These are phyloP conservation scores for Malassezia japonica DNA, from an alignment of 1,284 basidiomycete genomes.

Conservation along the genomic window DNA sequence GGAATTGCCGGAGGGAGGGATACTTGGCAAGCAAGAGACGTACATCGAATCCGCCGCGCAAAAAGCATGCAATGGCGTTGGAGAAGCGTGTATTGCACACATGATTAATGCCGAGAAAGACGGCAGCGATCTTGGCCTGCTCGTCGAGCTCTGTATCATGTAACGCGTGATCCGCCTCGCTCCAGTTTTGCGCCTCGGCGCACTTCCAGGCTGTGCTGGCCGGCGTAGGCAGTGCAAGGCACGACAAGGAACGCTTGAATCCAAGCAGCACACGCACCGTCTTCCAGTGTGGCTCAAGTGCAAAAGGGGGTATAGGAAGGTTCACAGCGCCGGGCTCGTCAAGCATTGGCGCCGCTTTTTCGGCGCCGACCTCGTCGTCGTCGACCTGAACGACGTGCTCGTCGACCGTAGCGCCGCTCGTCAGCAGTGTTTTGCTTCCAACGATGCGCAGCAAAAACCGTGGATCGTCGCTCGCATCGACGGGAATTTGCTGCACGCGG, in stretches of 20 bases:
- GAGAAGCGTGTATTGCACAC: conserved; percentile 22
- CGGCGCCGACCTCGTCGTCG: too few relatives aligned
- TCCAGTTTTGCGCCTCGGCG: background rate
- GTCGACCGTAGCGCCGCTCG: too few relatives aligned
- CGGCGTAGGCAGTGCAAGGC: background rate
- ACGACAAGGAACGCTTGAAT: background rate
- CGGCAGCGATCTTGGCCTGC: background rate
- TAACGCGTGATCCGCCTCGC: background rate
- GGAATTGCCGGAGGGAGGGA: conserved; percentile 8
- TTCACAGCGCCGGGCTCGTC: too few relatives aligned
- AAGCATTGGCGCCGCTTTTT: too few relatives aligned
- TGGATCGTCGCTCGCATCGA: conserved; percentile 25
- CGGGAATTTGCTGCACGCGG: conserved; percentile 21
- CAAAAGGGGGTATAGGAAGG: background rate
- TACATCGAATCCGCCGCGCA: conserved; percentile 20
- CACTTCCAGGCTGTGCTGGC: background rate
- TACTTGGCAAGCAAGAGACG: conserved; percentile 22
- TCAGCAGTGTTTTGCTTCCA: background rate
- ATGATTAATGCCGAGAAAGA: conserved; percentile 19
- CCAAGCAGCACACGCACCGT: conserved; percentile 1
- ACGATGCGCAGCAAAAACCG: conserved; percentile 21
- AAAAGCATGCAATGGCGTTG: conserved; percentile 16
- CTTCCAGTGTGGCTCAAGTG: background rate
- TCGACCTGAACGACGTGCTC: too few relatives aligned
- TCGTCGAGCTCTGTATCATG: background rate